These are phyloP conservation scores for Alternaria novae-zelandiae DNA, from an alignment of 2,329 filamentous ascomycete genomes.

Conservation along the genomic window DNA sequence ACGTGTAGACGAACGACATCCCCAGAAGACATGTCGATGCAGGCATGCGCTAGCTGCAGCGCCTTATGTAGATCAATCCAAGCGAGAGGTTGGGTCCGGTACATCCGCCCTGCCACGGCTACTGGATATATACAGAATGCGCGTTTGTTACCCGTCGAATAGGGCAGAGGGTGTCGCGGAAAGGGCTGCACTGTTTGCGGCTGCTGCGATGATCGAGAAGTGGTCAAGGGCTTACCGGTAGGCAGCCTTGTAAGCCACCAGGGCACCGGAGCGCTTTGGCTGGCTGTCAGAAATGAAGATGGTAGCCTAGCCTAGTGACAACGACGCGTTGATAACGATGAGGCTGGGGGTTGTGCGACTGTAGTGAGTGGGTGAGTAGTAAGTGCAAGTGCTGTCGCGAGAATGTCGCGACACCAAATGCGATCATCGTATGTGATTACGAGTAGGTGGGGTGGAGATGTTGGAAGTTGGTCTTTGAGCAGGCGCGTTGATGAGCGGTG, in stretches of 20 bases:
- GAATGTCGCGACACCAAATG: neutral
- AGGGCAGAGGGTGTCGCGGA: neutral
- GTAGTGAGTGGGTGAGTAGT: neutral
- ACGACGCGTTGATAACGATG: slow-evolving; percentile 2
- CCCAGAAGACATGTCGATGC: slow-evolving; percentile 10
- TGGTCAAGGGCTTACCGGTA: slow-evolving; percentile 13
- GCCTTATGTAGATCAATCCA: slow-evolving; percentile 43
- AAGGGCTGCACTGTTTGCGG: slow-evolving; percentile 14
- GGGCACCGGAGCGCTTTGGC: slow-evolving; percentile 11
- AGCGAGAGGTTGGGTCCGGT: slow-evolving; percentile 35
- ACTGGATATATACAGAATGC: neutral
- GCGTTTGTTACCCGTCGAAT: slow-evolving; percentile 1
- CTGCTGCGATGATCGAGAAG: slow-evolving; percentile 5
- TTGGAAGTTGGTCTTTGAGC: slow-evolving; percentile 12
- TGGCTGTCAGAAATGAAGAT: slow-evolving; percentile 21
- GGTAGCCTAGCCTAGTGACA: slow-evolving; percentile 25
- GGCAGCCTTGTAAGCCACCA: slow-evolving; percentile 28
- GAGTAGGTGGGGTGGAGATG: neutral
- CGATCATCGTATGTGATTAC: neutral
- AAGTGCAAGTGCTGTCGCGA: neutral
- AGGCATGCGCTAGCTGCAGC: slow-evolving; percentile 37
- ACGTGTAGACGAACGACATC: neutral
- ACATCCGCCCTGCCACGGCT: slow-evolving; percentile 16
- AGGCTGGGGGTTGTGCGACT: neutral
- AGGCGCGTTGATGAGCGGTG: slow-evolving; percentile 25